Evolutionary conservation across 257 asterid species (phyloP).

Genomic region (Solanum gracilifrons): DNA sequence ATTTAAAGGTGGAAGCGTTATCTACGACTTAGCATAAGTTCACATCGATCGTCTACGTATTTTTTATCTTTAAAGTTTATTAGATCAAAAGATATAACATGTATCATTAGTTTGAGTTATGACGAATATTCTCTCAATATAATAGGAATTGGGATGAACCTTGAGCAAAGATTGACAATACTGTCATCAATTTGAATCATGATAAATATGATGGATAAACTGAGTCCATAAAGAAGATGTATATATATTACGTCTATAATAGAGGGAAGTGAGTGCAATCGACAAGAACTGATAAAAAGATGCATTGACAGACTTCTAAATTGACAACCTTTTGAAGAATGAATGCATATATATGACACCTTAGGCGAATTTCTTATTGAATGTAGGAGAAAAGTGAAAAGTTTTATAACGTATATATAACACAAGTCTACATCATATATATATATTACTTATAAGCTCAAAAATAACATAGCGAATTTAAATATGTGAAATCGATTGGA

Average conservation of each 20-base stretch:
- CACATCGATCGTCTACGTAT: fast-evolving
- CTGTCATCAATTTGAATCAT: too few species aligned
- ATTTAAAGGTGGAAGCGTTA: background rate
- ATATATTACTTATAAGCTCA: too few species aligned
- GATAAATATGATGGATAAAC: background rate
- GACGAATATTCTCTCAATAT: background rate
- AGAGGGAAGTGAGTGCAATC: fast-evolving
- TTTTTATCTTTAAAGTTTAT: background rate
- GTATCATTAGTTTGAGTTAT: background rate
- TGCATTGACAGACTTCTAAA: background rate
- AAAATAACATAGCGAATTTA: too few species aligned
- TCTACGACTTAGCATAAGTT: background rate
- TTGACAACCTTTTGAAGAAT: background rate
- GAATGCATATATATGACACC: fast-evolving
- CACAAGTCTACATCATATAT: too few species aligned
- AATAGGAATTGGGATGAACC: too few species aligned
- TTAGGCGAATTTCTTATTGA: too few species aligned
- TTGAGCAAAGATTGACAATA: fast-evolving
- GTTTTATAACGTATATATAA: too few species aligned
- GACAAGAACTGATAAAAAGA: background rate
- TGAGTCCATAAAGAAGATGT: background rate
- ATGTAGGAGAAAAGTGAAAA: fast-evolving
- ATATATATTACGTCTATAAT: background rate
- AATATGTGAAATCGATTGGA: background rate
- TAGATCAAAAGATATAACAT: background rate